These are phyloP conservation scores for Notholithocarpus densiflorus DNA, from an alignment of 306 rosid genomes.

Conservation along the genomic window DNA sequence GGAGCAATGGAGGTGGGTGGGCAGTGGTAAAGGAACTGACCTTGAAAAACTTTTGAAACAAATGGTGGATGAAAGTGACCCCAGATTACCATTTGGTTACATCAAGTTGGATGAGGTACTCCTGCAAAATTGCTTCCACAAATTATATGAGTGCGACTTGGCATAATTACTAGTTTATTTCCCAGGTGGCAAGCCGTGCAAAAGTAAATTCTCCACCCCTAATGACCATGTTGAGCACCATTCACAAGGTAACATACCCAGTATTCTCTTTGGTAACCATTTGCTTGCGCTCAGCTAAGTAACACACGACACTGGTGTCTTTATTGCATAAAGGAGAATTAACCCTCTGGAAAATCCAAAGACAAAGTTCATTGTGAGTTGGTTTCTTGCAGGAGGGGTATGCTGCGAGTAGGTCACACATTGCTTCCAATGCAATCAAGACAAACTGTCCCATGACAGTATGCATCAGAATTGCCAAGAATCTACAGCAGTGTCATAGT, in stretches of 20 bases:
- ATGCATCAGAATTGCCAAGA: constrained; percentile 71
- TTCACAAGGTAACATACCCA: constrained; percentile 50
- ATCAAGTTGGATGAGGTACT: constrained; percentile 89
- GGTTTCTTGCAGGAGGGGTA: constrained; percentile 69
- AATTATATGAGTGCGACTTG: not conserved
- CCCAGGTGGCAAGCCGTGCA: constrained; percentile 90
- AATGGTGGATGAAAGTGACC: constrained; percentile 92
- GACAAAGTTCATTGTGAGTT: constrained; percentile 4
- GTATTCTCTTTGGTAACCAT: not conserved
- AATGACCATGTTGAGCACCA: constrained; percentile 54
- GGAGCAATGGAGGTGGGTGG: constrained; percentile 78
- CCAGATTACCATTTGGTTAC: constrained; percentile 74
- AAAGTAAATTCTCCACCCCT: constrained; percentile 78
- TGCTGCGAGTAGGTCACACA: constrained; percentile 89
- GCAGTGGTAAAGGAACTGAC: constrained; percentile 50
- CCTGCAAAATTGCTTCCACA: not conserved
- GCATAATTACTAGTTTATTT: constrained; percentile 1
- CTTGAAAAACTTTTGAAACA: constrained; percentile 69
- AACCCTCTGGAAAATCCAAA: constrained; percentile 1
- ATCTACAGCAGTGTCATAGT: constrained; percentile 31
- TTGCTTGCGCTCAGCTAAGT: not conserved
- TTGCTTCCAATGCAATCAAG: constrained; percentile 70
- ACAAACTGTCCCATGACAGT: constrained; percentile 88
- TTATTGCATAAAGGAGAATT: constrained; percentile 3
- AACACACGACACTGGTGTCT: not conserved